phyloP scores from a whole-genome alignment of 2,329 filamentous ascomycete species.

The Epichloe festucae region DNA sequence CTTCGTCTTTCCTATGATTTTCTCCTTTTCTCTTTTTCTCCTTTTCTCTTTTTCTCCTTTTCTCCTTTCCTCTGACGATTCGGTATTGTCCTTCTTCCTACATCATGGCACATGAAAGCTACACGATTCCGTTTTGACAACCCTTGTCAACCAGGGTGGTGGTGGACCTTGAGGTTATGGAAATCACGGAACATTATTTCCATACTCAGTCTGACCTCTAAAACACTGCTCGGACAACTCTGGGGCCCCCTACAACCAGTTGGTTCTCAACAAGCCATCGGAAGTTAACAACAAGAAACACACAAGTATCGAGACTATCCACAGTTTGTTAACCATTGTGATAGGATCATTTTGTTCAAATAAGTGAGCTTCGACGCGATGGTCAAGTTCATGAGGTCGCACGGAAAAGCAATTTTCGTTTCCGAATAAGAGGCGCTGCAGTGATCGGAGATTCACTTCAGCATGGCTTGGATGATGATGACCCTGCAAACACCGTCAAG shows the following conservation, averaged over 20 bases:
- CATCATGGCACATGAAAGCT: neutral
- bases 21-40: neutral
- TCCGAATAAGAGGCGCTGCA: conserved; percentile 64
- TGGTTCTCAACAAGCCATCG: neutral
- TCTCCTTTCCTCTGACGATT: neutral
- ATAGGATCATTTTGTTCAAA: conserved; percentile 65
- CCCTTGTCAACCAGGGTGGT: neutral
- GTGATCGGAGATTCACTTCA: conserved; percentile 51
- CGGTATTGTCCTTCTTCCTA: neutral
- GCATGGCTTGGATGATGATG: conserved; percentile 20
- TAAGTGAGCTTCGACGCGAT: conserved; percentile 59
- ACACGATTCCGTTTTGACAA: neutral
- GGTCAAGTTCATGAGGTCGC: conserved; percentile 63
- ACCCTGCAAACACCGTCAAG: conserved; percentile 19
- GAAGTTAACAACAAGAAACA: neutral
- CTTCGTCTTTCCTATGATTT: neutral
- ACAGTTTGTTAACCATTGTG: conserved; percentile 6
- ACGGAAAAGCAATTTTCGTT: conserved; percentile 67
- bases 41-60: neutral
- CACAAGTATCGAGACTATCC: neutral
- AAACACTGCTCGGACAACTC: neutral
- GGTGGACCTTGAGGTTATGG: neutral
- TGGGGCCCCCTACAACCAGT: neutral
- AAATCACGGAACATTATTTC: neutral
- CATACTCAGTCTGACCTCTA: neutral